phyloP scores from a whole-genome alignment of 1,139 yeast species.

The Lodderomyces pseudojiufengensis region DNA sequence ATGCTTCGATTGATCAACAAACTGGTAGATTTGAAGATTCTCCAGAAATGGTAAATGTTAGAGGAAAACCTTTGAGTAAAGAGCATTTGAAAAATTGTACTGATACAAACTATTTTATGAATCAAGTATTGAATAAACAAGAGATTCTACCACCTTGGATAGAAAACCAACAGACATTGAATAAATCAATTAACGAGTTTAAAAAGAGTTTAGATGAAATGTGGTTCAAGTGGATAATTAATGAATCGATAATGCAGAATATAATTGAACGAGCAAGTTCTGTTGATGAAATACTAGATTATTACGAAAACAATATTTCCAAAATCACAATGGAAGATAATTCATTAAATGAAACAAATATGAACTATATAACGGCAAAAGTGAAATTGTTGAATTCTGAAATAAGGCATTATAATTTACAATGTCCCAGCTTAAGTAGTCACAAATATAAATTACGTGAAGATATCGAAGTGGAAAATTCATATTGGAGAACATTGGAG shows the following conservation, averaged over 20 bases:
- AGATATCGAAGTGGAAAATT: constrained; percentile 47
- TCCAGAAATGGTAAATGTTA: constrained; percentile 40
- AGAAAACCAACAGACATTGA: constrained; percentile 66
- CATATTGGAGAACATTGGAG: constrained; percentile 14
- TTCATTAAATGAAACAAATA: constrained; percentile 12
- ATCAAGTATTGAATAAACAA: constrained; percentile 63
- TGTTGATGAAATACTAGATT: constrained; percentile 12
- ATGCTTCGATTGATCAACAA: constrained; percentile 58
- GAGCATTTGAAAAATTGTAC: constrained; percentile 60
- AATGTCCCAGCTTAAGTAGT: constrained; percentile 67
- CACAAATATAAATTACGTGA: constrained; percentile 61
- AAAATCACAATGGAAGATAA: constrained; percentile 5
- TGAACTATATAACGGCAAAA: constrained; percentile 38
- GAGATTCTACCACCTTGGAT: constrained; percentile 88
- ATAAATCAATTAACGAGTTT: constrained; percentile 42
- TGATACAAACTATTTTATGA: constrained; percentile 42
- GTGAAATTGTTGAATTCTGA: constrained; percentile 51
- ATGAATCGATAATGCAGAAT: constrained; percentile 17
- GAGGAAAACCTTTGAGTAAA: constrained; percentile 59
- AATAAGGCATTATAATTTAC: constrained; percentile 71
- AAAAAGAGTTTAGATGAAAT: constrained; percentile 39
- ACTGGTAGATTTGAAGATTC: constrained; percentile 61
- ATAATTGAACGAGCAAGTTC: constrained; percentile 17
- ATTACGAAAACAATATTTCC: constrained; percentile 8
- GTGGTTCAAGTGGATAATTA: constrained; percentile 41